Conservation (phyloP, 768 basidiomycete species). For the Russula foetens region DNA sequence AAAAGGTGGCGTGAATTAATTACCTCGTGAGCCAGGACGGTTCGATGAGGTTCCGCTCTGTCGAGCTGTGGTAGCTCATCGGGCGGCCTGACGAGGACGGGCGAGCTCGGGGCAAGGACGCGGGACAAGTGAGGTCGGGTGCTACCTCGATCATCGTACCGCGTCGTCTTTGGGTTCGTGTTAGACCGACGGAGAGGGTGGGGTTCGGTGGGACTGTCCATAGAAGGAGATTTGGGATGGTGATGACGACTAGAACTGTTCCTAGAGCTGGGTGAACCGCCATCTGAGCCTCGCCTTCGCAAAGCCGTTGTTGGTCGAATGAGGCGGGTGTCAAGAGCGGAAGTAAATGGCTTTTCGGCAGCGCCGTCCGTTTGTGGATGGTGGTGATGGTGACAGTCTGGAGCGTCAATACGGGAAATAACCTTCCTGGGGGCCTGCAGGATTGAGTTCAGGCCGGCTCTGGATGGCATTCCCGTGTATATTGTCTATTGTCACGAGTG, state of each 20-base stretch:
- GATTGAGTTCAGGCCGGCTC: conserved; percentile 1
- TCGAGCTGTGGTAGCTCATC: not conserved
- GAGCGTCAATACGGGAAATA: not conserved
- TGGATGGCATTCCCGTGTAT: conserved; percentile 13
- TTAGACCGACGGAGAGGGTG: conserved; percentile 16
- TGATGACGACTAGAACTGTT: conserved; percentile 12
- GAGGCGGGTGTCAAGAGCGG: conserved; percentile 8
- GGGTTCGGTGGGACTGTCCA: conserved; percentile 18
- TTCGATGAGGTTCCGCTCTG: conserved; percentile 16
- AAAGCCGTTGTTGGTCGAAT: conserved; percentile 2
- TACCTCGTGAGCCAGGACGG: conserved; percentile 57
- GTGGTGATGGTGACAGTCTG: not conserved
- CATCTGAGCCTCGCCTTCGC: conserved; percentile 27
- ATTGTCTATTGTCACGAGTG: not conserved
- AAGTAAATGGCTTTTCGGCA: conserved; percentile 14
- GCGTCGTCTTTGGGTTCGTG: conserved; percentile 9
- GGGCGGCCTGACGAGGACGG: not conserved
- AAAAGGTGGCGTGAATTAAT: conserved; percentile 16
- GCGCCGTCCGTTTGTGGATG: not conserved
- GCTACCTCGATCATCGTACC: conserved; percentile 6
- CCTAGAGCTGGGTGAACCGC: conserved; percentile 15
- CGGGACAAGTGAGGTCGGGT: conserved; percentile 16
- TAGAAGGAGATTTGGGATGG: conserved; percentile 19
- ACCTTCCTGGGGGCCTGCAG: not conserved
- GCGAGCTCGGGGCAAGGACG: conserved; percentile 7